Evolutionary conservation across 1,284 basidiomycete genomes (phyloP).

Genomic region (Tremellales sp.): DNA sequence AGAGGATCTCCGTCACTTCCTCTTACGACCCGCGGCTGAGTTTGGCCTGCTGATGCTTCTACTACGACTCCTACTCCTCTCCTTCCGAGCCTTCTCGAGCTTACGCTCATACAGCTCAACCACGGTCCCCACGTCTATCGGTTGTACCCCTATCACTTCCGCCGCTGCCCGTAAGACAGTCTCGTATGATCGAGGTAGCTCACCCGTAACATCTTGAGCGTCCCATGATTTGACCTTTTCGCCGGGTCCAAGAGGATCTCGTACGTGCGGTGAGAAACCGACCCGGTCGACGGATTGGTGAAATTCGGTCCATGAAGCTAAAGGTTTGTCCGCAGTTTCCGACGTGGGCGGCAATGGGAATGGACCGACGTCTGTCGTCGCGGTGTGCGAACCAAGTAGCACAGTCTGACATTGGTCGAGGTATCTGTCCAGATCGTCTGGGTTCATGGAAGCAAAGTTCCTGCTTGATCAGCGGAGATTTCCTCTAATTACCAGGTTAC

Average conservation of each 20-base stretch:
- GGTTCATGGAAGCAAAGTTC: constrained; percentile 23
- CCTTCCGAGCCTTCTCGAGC: constrained; percentile 17
- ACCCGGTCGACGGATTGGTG: background rate
- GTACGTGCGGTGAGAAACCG: background rate
- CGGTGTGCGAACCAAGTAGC: constrained; percentile 15
- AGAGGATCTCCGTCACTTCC: too few species aligned
- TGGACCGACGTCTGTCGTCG: constrained; percentile 5
- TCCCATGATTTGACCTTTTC: constrained; percentile 28
- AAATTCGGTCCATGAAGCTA: background rate
- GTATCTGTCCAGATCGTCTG: constrained; percentile 33
- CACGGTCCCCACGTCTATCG: constrained; percentile 13
- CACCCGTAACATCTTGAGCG: constrained; percentile 20
- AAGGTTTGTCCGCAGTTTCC: background rate
- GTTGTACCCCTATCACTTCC: constrained; percentile 26
- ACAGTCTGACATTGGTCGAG: constrained; percentile 27
- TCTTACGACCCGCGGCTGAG: too few species aligned
- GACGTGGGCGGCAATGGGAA: constrained; percentile 15
- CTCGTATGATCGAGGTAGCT: constrained; percentile 25
- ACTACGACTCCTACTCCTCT: constrained; percentile 6
- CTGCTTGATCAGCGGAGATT: constrained; percentile 8
- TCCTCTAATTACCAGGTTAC: constrained; percentile 1
- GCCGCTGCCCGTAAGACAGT: constrained; percentile 26
- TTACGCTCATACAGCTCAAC: constrained; percentile 33
- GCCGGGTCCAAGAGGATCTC: constrained; percentile 14
- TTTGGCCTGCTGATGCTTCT: too few species aligned